Conservation (phyloP, 768 basidiomycete genomes). For the Mycena galericulata region DNA sequence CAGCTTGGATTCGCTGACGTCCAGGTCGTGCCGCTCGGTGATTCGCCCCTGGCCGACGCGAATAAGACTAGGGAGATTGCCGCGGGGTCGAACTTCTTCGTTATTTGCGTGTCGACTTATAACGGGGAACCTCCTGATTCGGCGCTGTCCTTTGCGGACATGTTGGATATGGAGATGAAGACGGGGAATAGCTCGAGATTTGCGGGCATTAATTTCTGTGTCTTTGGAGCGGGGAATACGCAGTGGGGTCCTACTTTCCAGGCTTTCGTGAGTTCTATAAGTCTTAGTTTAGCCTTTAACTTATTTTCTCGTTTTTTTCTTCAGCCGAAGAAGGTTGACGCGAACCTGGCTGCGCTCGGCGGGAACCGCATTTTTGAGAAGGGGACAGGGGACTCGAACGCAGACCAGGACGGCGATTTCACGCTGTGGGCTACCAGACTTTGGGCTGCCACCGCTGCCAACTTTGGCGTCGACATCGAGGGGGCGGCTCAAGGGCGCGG, state of each 20-base stretch:
- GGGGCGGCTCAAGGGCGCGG: not conserved
- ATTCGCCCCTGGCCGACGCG: slow-evolving; percentile 24
- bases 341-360: slow-evolving; percentile 25
- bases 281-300: not conserved
- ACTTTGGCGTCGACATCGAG: slow-evolving; percentile 27
- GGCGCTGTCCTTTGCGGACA: slow-evolving; percentile 24
- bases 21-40: slow-evolving; percentile 17
- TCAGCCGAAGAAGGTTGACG: slow-evolving; percentile 33
- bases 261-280: slow-evolving; percentile 17
- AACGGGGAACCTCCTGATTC: too few relatives aligned
- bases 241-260: slow-evolving; percentile 32
- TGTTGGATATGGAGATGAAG: slow-evolving; percentile 28
- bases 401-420: slow-evolving; percentile 31
- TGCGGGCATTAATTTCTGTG: slow-evolving; percentile 28
- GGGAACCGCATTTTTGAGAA: slow-evolving; percentile 34
- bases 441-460: slow-evolving; percentile 31
- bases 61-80: slow-evolving; percentile 7
- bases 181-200: slow-evolving; percentile 18
- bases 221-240: slow-evolving; percentile 33
- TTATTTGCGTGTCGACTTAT: too few relatives aligned
- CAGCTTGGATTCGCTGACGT: slow-evolving; percentile 30
- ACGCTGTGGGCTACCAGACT: slow-evolving; percentile 25
- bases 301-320: not conserved
- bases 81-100: too few relatives aligned
- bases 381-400: slow-evolving; percentile 30